phyloP scores from a whole-genome alignment of 352 stramenopile genomes.

The Pythium brassicae region DNA sequence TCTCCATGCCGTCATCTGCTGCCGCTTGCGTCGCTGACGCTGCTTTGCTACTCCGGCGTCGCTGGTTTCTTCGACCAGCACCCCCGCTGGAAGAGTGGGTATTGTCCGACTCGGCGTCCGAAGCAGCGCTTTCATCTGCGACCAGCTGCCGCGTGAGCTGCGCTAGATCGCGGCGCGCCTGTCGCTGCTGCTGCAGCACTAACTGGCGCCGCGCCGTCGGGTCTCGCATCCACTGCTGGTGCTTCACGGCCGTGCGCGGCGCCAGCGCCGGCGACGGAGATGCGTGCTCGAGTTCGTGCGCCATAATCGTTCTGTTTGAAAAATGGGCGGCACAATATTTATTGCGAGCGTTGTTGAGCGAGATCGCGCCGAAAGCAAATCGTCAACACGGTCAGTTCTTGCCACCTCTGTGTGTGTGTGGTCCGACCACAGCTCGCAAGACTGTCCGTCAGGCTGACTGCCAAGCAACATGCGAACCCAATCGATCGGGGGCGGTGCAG shows the following conservation, averaged over 20 bases:
- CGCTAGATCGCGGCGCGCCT: slow-evolving; percentile 76
- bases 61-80: slow-evolving; percentile 1
- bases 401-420: too few species aligned
- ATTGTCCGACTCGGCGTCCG: slow-evolving; percentile 20
- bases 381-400: background rate
- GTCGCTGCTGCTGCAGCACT: slow-evolving; percentile 62
- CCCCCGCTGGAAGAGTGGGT: background rate
- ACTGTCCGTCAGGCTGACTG: too few species aligned
- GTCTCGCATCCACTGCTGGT: slow-evolving; percentile 59
- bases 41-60: slow-evolving; percentile 3
- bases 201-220: slow-evolving; percentile 46
- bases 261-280: slow-evolving; percentile 4
- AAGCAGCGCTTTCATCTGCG: slow-evolving; percentile 22
- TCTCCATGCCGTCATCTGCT: slow-evolving; percentile 23
- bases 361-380: background rate
- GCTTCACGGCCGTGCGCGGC: slow-evolving; percentile 61
- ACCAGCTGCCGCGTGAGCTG: slow-evolving; percentile 68
- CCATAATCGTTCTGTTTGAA: too few species aligned
- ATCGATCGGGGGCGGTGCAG: too few species aligned
- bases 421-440: too few species aligned
- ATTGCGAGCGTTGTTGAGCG: background rate
- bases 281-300: too few species aligned
- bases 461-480: too few species aligned
- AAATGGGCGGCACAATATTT: too few species aligned
- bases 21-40: background rate